phyloP scores from a whole-genome alignment of 352 stramenopile genomes.

The Phytophthora vignae region DNA sequence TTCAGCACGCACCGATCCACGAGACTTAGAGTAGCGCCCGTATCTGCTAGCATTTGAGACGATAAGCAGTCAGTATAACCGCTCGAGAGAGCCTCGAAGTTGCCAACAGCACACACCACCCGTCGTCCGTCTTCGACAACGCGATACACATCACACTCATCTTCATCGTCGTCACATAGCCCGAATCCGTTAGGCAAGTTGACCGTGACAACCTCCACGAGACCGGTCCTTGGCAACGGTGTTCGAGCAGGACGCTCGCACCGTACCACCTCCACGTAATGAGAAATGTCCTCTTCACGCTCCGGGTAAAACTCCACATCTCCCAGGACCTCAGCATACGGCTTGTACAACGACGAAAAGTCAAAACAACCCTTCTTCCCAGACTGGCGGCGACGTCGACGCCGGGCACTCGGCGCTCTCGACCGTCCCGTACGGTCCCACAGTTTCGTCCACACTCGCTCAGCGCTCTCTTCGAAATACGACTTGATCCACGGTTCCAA shows the following conservation, averaged over 20 bases:
- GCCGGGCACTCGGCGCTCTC: background rate
- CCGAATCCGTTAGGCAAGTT: background rate
- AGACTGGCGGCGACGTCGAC: background rate
- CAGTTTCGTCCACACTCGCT: background rate
- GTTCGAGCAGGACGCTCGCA: background rate
- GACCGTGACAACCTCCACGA: too few species aligned
- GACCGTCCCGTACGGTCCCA: background rate
- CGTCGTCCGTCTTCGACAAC: background rate
- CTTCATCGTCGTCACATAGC: background rate
- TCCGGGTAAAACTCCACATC: background rate
- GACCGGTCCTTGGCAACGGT: too few species aligned
- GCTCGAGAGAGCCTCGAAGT: too few species aligned
- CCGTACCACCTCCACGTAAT: background rate
- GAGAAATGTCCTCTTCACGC: background rate
- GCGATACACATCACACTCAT: too few species aligned
- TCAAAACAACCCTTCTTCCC: background rate
- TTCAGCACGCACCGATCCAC: background rate
- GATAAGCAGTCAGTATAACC: too few species aligned
- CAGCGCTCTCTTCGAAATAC: background rate
- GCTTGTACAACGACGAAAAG: slow-evolving; percentile 6
- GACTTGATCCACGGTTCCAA: background rate
- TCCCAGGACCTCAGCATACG: background rate
- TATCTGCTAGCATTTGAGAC: too few species aligned
- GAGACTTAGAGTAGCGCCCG: too few species aligned
- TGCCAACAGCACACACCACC: too few species aligned